These are phyloP conservation scores for Sugiyamaella japonica DNA, from an alignment of 1,139 yeast genomes.

Conservation along the genomic window DNA sequence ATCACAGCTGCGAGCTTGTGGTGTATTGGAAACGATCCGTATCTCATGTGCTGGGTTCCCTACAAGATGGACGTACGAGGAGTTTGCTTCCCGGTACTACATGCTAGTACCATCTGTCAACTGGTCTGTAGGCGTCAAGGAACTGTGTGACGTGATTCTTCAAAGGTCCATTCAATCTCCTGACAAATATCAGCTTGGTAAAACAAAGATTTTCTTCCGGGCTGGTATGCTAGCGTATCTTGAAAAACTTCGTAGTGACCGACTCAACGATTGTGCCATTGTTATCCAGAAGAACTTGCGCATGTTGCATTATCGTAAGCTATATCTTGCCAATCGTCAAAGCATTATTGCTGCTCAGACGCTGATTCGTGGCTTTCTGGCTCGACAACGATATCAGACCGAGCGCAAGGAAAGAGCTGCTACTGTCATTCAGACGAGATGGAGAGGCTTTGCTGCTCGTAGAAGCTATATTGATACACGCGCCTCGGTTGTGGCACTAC, in stretches of 20 bases:
- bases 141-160: conserved; percentile 68
- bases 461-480: conserved; percentile 48
- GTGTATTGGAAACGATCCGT: conserved; percentile 94
- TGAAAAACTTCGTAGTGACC: conserved; percentile 80
- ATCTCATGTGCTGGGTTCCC: conserved; percentile 99
- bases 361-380: conserved; percentile 59
- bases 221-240: conserved; percentile 91
- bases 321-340: conserved; percentile 54
- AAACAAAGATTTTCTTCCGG: conserved; percentile 85
- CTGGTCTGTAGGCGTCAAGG: conserved; percentile 60
- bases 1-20: conserved; percentile 95
- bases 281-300: conserved; percentile 84
- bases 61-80: conserved; percentile 92
- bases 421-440: conserved; percentile 64
- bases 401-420: conserved; percentile 69
- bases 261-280: conserved; percentile 73
- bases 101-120: conserved; percentile 70
- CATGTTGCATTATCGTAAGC: conserved; percentile 61
- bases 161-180: conserved; percentile 58
- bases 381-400: conserved; percentile 57
- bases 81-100: conserved; percentile 88
- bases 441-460: conserved; percentile 66
- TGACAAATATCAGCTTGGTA: conserved; percentile 74
- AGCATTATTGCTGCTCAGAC: conserved; percentile 64
- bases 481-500: conserved; percentile 58